Percentiles rank a stretch among this genome's conserved stretches.
Evolutionary conservation across 495 filamentous ascomycete species (phyloP).

Genomic region (Corynascus novoguineensis): DNA sequence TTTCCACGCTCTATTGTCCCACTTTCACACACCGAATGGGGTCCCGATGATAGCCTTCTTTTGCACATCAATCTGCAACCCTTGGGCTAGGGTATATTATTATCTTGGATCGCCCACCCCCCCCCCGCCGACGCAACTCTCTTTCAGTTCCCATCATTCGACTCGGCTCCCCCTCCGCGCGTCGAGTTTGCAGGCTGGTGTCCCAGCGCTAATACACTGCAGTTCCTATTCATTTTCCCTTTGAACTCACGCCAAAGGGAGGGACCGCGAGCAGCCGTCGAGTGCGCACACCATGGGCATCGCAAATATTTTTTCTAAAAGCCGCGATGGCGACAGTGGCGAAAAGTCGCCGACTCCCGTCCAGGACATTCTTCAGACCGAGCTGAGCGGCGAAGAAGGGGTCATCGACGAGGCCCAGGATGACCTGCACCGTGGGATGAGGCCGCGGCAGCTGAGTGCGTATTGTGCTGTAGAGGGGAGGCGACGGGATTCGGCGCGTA

Average conservation of each 20-base stretch:
- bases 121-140: background rate
- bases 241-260: background rate
- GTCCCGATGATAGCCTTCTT: constrained; percentile 3
- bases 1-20: background rate
- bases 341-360: constrained; percentile 12
- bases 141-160: background rate
- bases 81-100: no score
- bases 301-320: constrained; percentile 17
- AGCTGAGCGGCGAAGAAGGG: constrained; percentile 19
- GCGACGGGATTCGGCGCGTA: background rate
- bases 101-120: background rate
- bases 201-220: no score
- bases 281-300: background rate
- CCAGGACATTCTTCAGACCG: constrained; percentile 6
- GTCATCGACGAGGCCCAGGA: constrained; percentile 22
- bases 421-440: constrained; percentile 36
- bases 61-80: background rate
- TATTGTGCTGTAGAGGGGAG: background rate
- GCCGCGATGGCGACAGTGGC: constrained; percentile 24
- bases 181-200: no score
- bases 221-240: no score
- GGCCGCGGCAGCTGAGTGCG: constrained; percentile 34
- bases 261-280: background rate
- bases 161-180: no score
- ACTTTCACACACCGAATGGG: constrained; percentile 2